A percentile compares a stretch with the other conserved stretches of the same genome.
phyloP scores from a whole-genome alignment of 1,284 basidiomycete species.

The Grifola frondosa region DNA sequence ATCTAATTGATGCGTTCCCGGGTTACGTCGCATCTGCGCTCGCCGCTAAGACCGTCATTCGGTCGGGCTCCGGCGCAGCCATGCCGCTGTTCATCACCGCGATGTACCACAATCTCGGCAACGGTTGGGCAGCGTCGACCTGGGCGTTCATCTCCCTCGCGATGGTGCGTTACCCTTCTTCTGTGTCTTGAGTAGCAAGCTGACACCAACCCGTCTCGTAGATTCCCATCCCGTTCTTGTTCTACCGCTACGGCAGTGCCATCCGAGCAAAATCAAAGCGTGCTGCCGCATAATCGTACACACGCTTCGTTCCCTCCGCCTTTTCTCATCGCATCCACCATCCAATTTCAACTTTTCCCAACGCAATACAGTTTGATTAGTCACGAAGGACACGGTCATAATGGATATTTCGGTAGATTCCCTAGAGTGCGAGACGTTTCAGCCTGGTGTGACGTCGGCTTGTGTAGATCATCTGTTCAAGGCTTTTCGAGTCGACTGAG shows the following conservation, averaged over 20 bases:
- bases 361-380: too few relatives aligned
- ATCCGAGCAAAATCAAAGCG: slow-evolving; percentile 26
- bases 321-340: too few relatives aligned
- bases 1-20: slow-evolving; percentile 62
- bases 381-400: too few relatives aligned
- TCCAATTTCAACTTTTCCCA: too few relatives aligned
- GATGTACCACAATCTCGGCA: slow-evolving; percentile 50
- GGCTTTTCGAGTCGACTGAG: too few relatives aligned
- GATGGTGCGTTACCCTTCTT: slow-evolving; percentile 35
- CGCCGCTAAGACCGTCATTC: slow-evolving; percentile 68
- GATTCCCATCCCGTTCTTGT: slow-evolving; percentile 26
- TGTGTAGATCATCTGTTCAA: too few relatives aligned
- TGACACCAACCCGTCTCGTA: slow-evolving; percentile 16
- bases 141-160: slow-evolving; percentile 41
- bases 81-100: slow-evolving; percentile 66
- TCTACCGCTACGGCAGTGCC: slow-evolving; percentile 22
- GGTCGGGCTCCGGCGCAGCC: slow-evolving; percentile 62
- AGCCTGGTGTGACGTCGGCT: too few relatives aligned
- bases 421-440: too few relatives aligned
- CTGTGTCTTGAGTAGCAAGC: slow-evolving; percentile 34
- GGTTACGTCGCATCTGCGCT: slow-evolving; percentile 70
- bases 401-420: too few relatives aligned
- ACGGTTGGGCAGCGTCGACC: slow-evolving; percentile 50
- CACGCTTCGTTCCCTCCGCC: background rate
- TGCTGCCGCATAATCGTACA: slow-evolving; percentile 17